Evolutionary conservation across 2,329 filamentous ascomycete genomes (phyloP).

Genomic region (Venturia nashicola): DNA sequence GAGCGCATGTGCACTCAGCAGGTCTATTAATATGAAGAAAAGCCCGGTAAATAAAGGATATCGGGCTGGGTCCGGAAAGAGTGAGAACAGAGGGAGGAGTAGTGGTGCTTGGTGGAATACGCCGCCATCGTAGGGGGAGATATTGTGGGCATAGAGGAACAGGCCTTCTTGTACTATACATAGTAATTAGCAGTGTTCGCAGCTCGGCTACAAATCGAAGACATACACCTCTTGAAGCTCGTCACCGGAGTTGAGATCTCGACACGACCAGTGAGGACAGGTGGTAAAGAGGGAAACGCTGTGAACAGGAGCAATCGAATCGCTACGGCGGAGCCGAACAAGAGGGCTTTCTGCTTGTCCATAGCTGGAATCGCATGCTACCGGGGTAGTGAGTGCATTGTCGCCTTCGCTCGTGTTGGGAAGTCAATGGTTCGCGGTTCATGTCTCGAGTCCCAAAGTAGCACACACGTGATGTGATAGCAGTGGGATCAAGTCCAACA

Average conservation of each 20-base stretch:
- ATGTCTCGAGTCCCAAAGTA: background rate
- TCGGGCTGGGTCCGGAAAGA: constrained; percentile 58
- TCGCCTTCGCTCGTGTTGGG: background rate
- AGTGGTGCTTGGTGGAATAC: constrained; percentile 73
- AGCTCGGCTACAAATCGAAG: background rate
- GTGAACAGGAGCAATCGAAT: constrained; percentile 71
- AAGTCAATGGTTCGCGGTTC: background rate
- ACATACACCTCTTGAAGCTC: constrained; percentile 90
- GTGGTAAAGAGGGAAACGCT: constrained; percentile 70
- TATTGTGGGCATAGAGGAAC: constrained; percentile 90
- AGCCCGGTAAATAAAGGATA: constrained; percentile 65
- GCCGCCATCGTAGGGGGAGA: constrained; percentile 93
- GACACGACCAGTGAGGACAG: constrained; percentile 78
- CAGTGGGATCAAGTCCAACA: too few species aligned
- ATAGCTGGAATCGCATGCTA: constrained; percentile 17
- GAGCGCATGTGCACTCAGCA: constrained; percentile 71
- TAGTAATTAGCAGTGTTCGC: background rate
- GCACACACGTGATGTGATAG: too few species aligned
- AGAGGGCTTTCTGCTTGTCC: constrained; percentile 47
- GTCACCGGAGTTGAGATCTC: constrained; percentile 95
- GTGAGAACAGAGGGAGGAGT: constrained; percentile 79
- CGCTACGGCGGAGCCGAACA: constrained; percentile 65
- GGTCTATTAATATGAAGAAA: constrained; percentile 69
- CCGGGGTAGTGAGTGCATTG: background rate
- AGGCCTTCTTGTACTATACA: constrained; percentile 83